phyloP scores from a whole-genome alignment of 305 asterid species.

The Fraxinus sp. region DNA sequence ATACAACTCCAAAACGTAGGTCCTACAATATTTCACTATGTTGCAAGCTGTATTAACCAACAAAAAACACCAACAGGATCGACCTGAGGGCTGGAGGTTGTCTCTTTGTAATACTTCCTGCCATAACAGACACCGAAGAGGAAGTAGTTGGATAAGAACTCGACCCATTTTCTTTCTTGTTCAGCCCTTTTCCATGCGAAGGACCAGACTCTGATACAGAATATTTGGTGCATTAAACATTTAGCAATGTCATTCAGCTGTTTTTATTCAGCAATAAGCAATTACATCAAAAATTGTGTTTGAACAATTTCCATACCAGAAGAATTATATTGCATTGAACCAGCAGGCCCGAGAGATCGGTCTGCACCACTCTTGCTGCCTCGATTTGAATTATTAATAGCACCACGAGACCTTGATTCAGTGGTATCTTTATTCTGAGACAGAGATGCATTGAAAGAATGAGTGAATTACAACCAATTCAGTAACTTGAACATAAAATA shows the following conservation, averaged over 20 bases:
- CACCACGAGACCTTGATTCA: slow-evolving; percentile 62
- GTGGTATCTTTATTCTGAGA: slow-evolving; percentile 64
- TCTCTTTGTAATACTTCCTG: slow-evolving; percentile 52
- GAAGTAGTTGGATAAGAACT: slow-evolving; percentile 40
- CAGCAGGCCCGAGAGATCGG: slow-evolving; percentile 50
- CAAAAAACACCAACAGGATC: slow-evolving; percentile 14
- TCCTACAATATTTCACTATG: neutral
- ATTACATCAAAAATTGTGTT: neutral
- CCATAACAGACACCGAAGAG: slow-evolving; percentile 41
- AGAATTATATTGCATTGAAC: slow-evolving; percentile 40
- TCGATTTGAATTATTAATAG: slow-evolving; percentile 55
- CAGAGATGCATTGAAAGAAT: neutral
- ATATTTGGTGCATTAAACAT: slow-evolving; percentile 11
- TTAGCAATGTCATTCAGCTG: neutral
- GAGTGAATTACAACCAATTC: neutral
- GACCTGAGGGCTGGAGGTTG: slow-evolving; percentile 53
- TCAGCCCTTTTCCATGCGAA: slow-evolving; percentile 47
- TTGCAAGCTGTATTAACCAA: neutral
- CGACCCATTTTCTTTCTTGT: slow-evolving; percentile 73
- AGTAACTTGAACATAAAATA: neutral
- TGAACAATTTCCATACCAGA: slow-evolving; percentile 44
- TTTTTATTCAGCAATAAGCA: neutral
- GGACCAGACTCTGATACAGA: slow-evolving; percentile 51
- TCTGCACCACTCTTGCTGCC: slow-evolving; percentile 59
- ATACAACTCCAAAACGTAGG: neutral